Evolutionary conservation across 192 early-diverging fungal genomes (phyloP).

Genomic region (Allomyces arbusculus): DNA sequence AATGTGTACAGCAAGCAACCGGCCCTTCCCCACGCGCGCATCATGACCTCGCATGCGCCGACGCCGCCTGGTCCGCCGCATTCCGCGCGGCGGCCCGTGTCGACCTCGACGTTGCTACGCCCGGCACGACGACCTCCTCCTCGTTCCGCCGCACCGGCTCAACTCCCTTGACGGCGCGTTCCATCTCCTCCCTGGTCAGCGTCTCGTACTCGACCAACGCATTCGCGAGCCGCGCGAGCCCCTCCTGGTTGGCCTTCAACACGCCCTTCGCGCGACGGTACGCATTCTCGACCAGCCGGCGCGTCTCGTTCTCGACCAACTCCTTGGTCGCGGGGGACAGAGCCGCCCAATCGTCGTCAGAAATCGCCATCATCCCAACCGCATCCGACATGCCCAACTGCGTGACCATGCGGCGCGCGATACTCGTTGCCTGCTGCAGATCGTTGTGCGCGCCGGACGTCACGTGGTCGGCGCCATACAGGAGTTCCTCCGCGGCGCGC

Average conservation of each 20-base stretch:
- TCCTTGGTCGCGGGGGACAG: slow-evolving; percentile 54
- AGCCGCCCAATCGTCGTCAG: slow-evolving; percentile 49
- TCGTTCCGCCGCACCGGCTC: slow-evolving; percentile 21
- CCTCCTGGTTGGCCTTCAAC: slow-evolving; percentile 55
- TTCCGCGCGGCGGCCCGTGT: too few species aligned
- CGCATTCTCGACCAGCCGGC: slow-evolving; percentile 45
- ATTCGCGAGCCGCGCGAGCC: slow-evolving; percentile 72
- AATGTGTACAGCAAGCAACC: too few species aligned
- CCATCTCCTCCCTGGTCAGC: slow-evolving; percentile 69
- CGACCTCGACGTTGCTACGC: too few species aligned
- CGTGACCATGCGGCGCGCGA: slow-evolving; percentile 81
- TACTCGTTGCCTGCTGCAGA: slow-evolving; percentile 66
- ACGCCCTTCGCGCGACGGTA: slow-evolving; percentile 49
- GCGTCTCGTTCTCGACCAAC: slow-evolving; percentile 72
- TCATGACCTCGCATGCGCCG: too few species aligned
- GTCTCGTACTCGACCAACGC: slow-evolving; percentile 95
- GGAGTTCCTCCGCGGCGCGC: slow-evolving; percentile 89
- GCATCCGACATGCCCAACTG: slow-evolving; percentile 88
- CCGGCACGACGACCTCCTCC: too few species aligned
- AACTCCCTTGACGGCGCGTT: slow-evolving; percentile 41
- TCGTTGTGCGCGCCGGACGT: slow-evolving; percentile 87
- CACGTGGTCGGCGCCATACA: slow-evolving; percentile 83
- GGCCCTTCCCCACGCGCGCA: too few species aligned
- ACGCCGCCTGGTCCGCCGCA: too few species aligned
- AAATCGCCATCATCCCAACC: slow-evolving; percentile 62